Base-by-base conservation (phyloP, 2,329 filamentous ascomycete species). In the Scytalidium lignicola region DNA sequence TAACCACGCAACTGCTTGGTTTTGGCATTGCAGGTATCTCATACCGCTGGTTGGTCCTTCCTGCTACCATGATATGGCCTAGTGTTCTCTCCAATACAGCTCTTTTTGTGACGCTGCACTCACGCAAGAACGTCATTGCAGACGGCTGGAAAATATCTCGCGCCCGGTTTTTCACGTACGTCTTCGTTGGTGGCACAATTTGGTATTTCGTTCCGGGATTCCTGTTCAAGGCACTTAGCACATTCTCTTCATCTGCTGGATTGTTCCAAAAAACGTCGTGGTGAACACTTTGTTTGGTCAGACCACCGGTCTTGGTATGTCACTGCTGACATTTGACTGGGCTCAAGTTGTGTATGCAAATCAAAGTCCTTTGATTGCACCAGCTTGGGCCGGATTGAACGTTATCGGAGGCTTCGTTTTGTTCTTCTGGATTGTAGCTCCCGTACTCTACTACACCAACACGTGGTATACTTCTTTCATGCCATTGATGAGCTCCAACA, bases 241-340 rank as follows among this genome's bases (percentile, higher is more conserved):
- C 32, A 20, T 43, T 41, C 23, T 43, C 19, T 46, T 19, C 37
- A 46, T 46, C 18, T 46, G 44, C 29, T 46, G 44, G 44, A 37
- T 37, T 15, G 44, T 37, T n/a, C 44, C 44, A 22, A 46, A 50
- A 7, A 87, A 78, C 50, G 71, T 78, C 0, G 67, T 86, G 5
- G 66, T 88, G 41, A 89, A 89, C 56, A 84, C 88, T 63, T 62
- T 88, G 2, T 88, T 88, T 57, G 85, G 85, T 2, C 83, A 82
- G 51, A 74, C 73, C 44, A 85, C 80, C 0, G 85, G 85, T 0
- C 55, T 88, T 7, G 86, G 82, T 0, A 60, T 88, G 22, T 65
- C 88, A 2, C 85, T 85, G 1, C 78, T 89, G 29, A 88, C 84
- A 0, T 86, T 89, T 60, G 85, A 89, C 69, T 88, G 85, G 84